Base-by-base conservation (phyloP, 768 basidiomycete species). In the Leccinellum luteum region DNA sequence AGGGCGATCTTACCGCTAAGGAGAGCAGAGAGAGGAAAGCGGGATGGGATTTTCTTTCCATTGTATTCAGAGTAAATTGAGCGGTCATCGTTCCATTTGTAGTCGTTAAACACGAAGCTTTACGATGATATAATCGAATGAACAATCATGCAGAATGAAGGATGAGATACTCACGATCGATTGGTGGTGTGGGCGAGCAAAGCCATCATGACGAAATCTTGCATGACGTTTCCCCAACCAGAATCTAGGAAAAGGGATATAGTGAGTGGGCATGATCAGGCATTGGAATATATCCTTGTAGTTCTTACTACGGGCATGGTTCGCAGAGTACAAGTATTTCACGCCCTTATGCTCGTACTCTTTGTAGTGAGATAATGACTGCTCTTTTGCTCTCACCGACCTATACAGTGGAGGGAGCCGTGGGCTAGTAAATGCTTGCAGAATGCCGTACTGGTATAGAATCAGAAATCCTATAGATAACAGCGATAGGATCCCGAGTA, bases 281-380 rank as follows among this genome's bases (percentile, higher is more conserved):
- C n/a, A n/a, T n/a, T 14, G n/a, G 2, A 27, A n/a, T 10, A 10
- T 1, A 41, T 52, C 5, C 21, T 15, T 10, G 17, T 19, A 25
- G n/a, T 41, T 4, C 15, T 25, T 45, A 78, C 80, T 67, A 52
- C 69, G 66, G 0, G 67, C 75, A 62, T 83, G 80, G 56, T 82
- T 82, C 4, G 79, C 76, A 30, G 80, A 66, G 62, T 74, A 80
- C 5, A 85, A 64, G 59, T 78, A 84, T 56, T 74, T 77, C 15
- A 73, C 66, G 21, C 64, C 57, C 19, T 73, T 76, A 43, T 6
- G 50, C 21, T 78, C 69, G 10, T 78, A 70, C 2, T 60, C 55
- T 34, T 71, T 60, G 58, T 81, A 79, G 54, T 83, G 81, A 0
- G 75, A 70, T 1, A 83, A 60, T 2, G 57, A 57, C 3, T 72